Base-by-base conservation (phyloP, 169 alveolate genomes). In the Plasmodium ovale region DNA sequence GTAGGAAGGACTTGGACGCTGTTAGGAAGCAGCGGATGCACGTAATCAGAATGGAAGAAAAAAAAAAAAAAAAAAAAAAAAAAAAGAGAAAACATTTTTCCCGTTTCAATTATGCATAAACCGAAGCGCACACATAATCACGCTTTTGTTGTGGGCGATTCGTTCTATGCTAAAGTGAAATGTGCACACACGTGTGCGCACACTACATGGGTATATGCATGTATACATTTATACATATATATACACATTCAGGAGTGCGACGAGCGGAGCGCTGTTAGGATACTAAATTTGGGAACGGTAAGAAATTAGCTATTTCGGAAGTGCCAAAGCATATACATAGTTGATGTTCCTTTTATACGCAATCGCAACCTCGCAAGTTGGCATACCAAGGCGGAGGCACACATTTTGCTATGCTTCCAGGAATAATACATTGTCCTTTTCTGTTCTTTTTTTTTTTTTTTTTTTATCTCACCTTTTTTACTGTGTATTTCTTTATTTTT, bases 281-380 rank as follows among this genome's bases (percentile, higher is more conserved):
- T 82, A 31, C 31, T 82, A 53, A 65, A 82, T 29, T 23, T 82
- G 33, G 79, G 69, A 31, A 65, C 67, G 51, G 90, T 82, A 35
- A 12, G 90, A 33, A 42, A 77, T 0, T n/a, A n/a, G n/a, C n/a
- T n/a, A n/a, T n/a, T n/a, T n/a, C n/a, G n/a, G n/a, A 7, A 35
- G 3, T 35, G 29, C 49, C 16, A 2, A 47, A 14, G 19, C 19
- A 21, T 3, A 21, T 54, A 14, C 19, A 54, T 44, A 44, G 10
- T 44, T 1, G n/a, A 44, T 44, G n/a, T 44, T 44, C 1, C 10
- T 44, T 44, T 44, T 19, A 58, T 58, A 5, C 1, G 27, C 7
- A 21, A 56, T 56, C 23, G 23, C 27, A 58, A 23, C 27, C 27
- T 19, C 1, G 27, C 33, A 58, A n/a, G n/a, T n/a, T n/a, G n/a